Evolutionary conservation across 257 asterid species (phyloP), one percentile per base, ranked within the genome.

Genomic region (Nemophila menziesii): DNA sequence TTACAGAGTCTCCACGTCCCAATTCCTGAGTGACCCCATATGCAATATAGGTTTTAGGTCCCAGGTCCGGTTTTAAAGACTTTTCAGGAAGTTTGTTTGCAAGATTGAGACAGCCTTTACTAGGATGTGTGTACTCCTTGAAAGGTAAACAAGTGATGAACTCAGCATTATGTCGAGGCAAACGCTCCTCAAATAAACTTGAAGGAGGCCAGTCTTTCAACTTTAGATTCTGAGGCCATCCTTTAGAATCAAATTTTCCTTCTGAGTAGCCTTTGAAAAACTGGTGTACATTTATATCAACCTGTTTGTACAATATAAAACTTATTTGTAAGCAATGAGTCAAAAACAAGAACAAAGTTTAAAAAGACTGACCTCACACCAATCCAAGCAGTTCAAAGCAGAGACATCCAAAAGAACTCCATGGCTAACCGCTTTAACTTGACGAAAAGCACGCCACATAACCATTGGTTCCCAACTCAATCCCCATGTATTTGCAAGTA

Each of bases 121-220:
- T 55, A 33, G 92, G 95, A 65, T 80, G 74, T 7, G 93, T 69
- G 52, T 83, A 89, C 39, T 66, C 89, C 71, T 89, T 84, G 60
- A 83, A 89, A 27, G 97, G 97, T 71, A 89, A 70, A 67, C 86
- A 67, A 39, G 57, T 65, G 44, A 75, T 65, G 60, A 83, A 87
- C 65, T 87, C 95, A 11, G 85, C 77, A 17, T 62, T 74, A 60
- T 87, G 97, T 19, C 97, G 93, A 48, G 97, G 95, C 36, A 83
- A 51, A 51, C 71, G 66, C 67, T 83, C 86, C 62, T 67, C 83
- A 58, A 83, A 80, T 55, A 67, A 60, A 63, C 65, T 84, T 39
- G 92, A 65, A 15, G 97, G 85, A 55, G 94, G 97, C 97, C 97
- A 86, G 62, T 86, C 97, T 63, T 83, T 80, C 61, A 87, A 59